A percentile compares a stretch with the other conserved stretches of the same genome.
These are phyloP conservation scores for Drechslerella dactyloides DNA, from an alignment of 2,329 filamentous ascomycete genomes.

Conservation along the genomic window DNA sequence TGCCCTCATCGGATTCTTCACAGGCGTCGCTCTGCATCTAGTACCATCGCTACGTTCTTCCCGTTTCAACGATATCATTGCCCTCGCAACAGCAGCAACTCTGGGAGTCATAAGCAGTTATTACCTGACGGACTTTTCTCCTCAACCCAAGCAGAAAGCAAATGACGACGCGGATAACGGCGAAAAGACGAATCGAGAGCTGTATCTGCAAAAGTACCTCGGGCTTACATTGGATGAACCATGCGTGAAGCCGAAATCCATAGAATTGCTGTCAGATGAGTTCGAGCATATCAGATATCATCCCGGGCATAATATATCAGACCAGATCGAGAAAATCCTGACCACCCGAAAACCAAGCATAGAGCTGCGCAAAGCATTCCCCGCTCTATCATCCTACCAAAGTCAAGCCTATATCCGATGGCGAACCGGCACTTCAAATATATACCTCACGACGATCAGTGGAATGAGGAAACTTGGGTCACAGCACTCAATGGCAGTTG, in stretches of 20 bases:
- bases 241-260: conserved; percentile 12
- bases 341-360: conserved; percentile 35
- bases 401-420: conserved; percentile 31
- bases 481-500: conserved; percentile 27
- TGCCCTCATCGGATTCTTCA: conserved; percentile 56
- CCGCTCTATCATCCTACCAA: conserved; percentile 40
- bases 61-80: conserved; percentile 57
- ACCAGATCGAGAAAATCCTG: conserved; percentile 34
- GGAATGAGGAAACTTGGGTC: conserved; percentile 36
- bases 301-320: conserved; percentile 30
- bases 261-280: conserved; percentile 24
- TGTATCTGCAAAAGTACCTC: conserved; percentile 52
- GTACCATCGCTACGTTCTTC: conserved; percentile 55
- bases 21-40: conserved; percentile 57
- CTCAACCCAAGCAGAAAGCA: conserved; percentile 39
- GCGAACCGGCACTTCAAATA: conserved; percentile 28
- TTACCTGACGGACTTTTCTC: conserved; percentile 40
- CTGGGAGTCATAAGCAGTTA: conserved; percentile 56
- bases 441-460: conserved; percentile 35
- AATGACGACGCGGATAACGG: conserved; percentile 31
- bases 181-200: conserved; percentile 52
- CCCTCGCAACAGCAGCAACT: conserved; percentile 56
- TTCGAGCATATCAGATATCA: conserved; percentile 29
- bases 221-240: conserved; percentile 27
- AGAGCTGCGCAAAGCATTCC: conserved; percentile 35